Evolutionary conservation across 345 rosid genomes (phyloP).

Genomic region (Citropsis articulata): DNA sequence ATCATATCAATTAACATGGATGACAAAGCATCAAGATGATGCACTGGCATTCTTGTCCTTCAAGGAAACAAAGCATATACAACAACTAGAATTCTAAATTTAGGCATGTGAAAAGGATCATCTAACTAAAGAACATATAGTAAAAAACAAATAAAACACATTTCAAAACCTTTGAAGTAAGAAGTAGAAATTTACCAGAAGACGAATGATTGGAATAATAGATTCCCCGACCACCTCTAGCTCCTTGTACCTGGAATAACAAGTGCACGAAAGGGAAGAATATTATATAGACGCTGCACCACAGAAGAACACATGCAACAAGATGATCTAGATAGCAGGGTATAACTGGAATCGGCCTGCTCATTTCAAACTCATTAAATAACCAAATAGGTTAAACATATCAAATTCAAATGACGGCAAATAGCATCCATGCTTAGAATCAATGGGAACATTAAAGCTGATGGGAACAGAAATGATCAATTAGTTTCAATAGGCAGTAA

Average conservation of each 20-base stretch:
- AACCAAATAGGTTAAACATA: neutral
- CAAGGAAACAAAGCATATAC: neutral
- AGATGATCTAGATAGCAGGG: neutral
- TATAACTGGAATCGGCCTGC: neutral
- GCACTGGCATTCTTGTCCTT: neutral
- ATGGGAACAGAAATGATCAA: neutral
- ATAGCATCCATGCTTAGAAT: neutral
- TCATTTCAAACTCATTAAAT: neutral
- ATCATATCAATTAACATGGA: neutral
- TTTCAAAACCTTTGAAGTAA: neutral
- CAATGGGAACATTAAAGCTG: neutral
- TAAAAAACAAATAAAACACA: neutral
- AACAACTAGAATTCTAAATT: neutral
- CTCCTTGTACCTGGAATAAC: conserved; percentile 40
- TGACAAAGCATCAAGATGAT: neutral
- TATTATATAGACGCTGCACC: neutral
- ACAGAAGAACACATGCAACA: neutral
- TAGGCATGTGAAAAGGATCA: too few relatives aligned
- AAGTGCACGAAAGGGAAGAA: neutral
- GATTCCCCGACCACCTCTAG: conserved; percentile 51
- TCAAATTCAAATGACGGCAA: neutral
- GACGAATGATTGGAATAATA: conserved; percentile 33
- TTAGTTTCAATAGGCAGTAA: neutral
- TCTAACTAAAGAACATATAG: neutral
- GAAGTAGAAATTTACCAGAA: conserved; percentile 34